These are phyloP conservation scores for Tetradesmus lagerheimii DNA, from an alignment of 139 green algal genomes.

Conservation along the genomic window DNA sequence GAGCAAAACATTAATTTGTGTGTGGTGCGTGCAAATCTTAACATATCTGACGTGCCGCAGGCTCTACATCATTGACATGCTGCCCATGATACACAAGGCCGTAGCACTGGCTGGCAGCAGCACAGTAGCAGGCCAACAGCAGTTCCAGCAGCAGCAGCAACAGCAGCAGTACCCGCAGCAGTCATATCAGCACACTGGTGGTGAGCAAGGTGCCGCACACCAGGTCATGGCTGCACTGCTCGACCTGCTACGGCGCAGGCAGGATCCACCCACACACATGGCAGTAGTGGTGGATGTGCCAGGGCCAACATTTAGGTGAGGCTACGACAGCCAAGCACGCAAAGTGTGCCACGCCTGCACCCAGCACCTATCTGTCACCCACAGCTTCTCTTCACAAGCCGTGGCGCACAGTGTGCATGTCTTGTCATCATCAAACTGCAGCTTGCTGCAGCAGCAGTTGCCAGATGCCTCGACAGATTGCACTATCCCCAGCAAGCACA, in stretches of 20 bases:
- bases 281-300: conserved; percentile 76
- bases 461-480: no score
- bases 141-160: not conserved
- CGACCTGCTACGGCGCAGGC: conserved; percentile 60
- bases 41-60: not conserved
- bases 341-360: not conserved
- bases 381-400: not conserved
- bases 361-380: no score
- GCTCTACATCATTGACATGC: conserved; percentile 40
- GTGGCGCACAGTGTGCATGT: not conserved
- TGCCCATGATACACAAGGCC: conserved; percentile 18
- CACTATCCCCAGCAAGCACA: no score
- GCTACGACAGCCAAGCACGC: not conserved
- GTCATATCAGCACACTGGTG: not conserved
- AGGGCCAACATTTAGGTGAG: conserved; percentile 72
- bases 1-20: not conserved
- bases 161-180: not conserved
- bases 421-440: no score
- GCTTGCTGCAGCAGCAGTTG: no score
- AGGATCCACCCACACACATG: conserved; percentile 70
- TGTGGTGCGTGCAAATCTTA: no score
- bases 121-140: not conserved
- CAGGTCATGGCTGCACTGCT: conserved; percentile 43
- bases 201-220: not conserved
- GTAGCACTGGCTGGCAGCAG: not conserved